Conservation (phyloP, 2,329 filamentous ascomycete species). For the Bipolaris cookei region DNA sequence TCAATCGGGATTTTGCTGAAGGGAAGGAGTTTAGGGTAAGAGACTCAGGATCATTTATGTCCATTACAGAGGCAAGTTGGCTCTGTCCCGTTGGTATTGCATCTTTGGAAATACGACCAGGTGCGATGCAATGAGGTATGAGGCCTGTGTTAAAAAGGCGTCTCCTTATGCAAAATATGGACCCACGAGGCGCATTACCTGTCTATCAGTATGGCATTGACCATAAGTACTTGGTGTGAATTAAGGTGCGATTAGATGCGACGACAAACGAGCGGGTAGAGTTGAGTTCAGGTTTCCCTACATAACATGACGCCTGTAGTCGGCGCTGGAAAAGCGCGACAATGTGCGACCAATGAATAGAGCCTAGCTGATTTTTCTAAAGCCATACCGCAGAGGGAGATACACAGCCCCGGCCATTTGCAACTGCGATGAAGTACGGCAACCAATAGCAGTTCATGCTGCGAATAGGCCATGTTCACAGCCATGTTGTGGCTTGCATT, state of each 20-base stretch:
- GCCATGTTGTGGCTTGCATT: background rate
- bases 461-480: background rate
- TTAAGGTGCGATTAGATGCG: background rate
- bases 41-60: background rate
- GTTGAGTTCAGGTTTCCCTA: background rate
- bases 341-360: background rate
- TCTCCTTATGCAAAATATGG: no score
- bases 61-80: background rate
- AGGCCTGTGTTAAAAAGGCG: no score
- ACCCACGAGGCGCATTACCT: no score
- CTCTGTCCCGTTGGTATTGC: background rate
- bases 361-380: no score
- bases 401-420: background rate
- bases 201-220: no score
- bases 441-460: background rate
- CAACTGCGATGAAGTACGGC: constrained; percentile 6
- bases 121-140: background rate
- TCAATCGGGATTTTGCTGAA: background rate
- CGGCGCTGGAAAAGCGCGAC: background rate
- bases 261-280: background rate
- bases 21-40: background rate
- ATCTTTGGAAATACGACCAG: background rate
- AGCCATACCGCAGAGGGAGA: no score
- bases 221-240: background rate
- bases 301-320: no score